Base-by-base conservation (phyloP, 345 rosid species). In the Erysimum cheiranthoides region DNA sequence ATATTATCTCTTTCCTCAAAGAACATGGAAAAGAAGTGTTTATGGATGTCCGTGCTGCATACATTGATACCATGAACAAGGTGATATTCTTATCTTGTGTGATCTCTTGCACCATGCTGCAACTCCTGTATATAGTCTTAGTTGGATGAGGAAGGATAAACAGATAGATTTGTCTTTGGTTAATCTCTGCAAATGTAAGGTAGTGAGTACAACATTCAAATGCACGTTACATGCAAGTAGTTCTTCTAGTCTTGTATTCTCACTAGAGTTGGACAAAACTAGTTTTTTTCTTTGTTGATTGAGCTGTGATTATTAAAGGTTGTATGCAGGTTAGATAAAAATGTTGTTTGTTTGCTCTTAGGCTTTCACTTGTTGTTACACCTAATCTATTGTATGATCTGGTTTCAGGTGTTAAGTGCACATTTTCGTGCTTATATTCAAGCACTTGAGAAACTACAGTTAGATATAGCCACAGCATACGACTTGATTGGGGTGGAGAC, bases 401-500 rank as follows among this genome's bases (percentile, higher is more conserved):
- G 46, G 35, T 79, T 83, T 70, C 92, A 95, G 99, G 99, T 95
- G 70, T 80, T 95, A 72, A 92, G 99, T 86, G 97, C 99, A 57
- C 97, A 92, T 86, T 92, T 95, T 71, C 93, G 94, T 78, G 96
- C 98, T 75, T 95, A 92, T 83, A 95, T 92, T 82, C 97, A 89
- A 85, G 99, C 97, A 16, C 75, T 90, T 78, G 98, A 95, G 83
- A 95, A 95, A 75, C 82, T 95, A 61, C 98, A 95, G 76, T 84
- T 95, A 70, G 99, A 95, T 88, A 95, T 95, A 77, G 99, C 98
- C 56, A 87, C 97, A 75, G 77, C 91, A 67, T 84, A 82, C 74
- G 98, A 95, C 86, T 83, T 95, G 83, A 95, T 95, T 83, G 99
- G 99, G 38, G 91, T 95, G 73, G 99, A 95, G 79, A 85, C 99